Evolutionary conservation across 1,284 basidiomycete genomes (phyloP).

Genomic region (Athelia sp.): DNA sequence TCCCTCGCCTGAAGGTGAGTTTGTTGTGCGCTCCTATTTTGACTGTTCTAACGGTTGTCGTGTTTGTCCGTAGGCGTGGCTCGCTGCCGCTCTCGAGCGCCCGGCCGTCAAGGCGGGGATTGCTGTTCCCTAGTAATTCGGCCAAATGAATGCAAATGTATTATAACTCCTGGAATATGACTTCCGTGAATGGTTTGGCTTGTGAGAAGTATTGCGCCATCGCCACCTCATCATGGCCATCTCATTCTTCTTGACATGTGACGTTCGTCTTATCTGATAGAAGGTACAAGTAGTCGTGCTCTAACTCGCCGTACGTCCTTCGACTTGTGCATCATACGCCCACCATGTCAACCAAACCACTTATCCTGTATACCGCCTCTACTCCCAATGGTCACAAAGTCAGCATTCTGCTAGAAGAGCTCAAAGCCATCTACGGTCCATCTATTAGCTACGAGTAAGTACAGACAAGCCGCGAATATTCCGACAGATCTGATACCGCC

Average conservation of each 20-base stretch:
- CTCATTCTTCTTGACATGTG: too few relatives aligned
- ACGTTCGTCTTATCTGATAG: too few relatives aligned
- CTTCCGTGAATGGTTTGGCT: too few relatives aligned
- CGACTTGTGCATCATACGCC: too few relatives aligned
- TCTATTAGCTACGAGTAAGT: conserved; percentile 30
- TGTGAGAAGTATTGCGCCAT: too few relatives aligned
- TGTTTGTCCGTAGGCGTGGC: conserved; percentile 32
- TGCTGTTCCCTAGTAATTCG: neutral
- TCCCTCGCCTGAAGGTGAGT: conserved; percentile 49
- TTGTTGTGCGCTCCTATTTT: conserved; percentile 5
- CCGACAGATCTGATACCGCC: too few relatives aligned
- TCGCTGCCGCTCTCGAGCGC: conserved; percentile 34
- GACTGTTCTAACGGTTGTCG: neutral
- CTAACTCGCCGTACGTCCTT: too few relatives aligned
- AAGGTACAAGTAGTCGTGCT: too few relatives aligned
- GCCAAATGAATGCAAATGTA: too few relatives aligned
- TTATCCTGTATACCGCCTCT: conserved; percentile 42
- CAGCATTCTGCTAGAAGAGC: conserved; percentile 38
- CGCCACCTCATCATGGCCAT: too few relatives aligned
- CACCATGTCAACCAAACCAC: conserved; percentile 23
- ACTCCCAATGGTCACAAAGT: conserved; percentile 42
- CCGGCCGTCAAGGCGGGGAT: conserved; percentile 35
- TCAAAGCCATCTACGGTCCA: conserved; percentile 34
- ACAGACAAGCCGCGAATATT: neutral
- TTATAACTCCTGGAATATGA: too few relatives aligned